Percentiles rank a stretch among this genome's conserved stretches.
Evolutionary conservation across 2,329 filamentous ascomycete species (phyloP).

Genomic region (Celoporthe dispersa): DNA sequence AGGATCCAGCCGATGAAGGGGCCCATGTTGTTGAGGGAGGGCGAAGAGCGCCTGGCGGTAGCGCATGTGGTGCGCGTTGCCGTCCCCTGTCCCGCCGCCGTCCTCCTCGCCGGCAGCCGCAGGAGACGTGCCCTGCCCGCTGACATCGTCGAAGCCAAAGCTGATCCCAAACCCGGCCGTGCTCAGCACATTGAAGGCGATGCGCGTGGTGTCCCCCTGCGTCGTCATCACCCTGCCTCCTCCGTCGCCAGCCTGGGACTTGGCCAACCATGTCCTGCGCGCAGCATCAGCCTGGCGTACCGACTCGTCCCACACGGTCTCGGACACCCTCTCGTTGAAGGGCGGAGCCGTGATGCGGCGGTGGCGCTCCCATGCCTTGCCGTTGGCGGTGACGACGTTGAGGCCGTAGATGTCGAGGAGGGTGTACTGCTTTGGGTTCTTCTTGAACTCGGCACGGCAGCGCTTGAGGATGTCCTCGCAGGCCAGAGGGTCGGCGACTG

Average conservation of each 20-base stretch:
- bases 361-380: slow-evolving; percentile 11
- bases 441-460: slow-evolving; percentile 10
- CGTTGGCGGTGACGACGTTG: slow-evolving; percentile 18
- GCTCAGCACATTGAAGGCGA: slow-evolving; percentile 17
- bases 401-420: slow-evolving; percentile 14
- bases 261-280: not conserved
- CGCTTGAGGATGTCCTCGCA: slow-evolving; percentile 12
- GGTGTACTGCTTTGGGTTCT: slow-evolving; percentile 10
- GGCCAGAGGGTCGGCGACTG: slow-evolving; percentile 11
- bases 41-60: slow-evolving; percentile 6
- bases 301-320: slow-evolving; percentile 17
- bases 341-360: slow-evolving; percentile 9
- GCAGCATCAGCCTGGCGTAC: slow-evolving; percentile 12
- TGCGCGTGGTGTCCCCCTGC: slow-evolving; percentile 10
- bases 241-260: not conserved
- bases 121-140: not conserved
- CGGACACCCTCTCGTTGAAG: slow-evolving; percentile 18
- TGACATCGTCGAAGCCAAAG: slow-evolving; percentile 11
- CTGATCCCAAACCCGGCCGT: slow-evolving; percentile 9
- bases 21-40: slow-evolving; percentile 4
- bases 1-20: not conserved
- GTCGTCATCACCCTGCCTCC: slow-evolving; percentile 4
- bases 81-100: not conserved
- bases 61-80: slow-evolving; percentile 1
- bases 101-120: not conserved